Conservation (phyloP, 2,329 filamentous ascomycete species). For the Bertia moriformis region DNA sequence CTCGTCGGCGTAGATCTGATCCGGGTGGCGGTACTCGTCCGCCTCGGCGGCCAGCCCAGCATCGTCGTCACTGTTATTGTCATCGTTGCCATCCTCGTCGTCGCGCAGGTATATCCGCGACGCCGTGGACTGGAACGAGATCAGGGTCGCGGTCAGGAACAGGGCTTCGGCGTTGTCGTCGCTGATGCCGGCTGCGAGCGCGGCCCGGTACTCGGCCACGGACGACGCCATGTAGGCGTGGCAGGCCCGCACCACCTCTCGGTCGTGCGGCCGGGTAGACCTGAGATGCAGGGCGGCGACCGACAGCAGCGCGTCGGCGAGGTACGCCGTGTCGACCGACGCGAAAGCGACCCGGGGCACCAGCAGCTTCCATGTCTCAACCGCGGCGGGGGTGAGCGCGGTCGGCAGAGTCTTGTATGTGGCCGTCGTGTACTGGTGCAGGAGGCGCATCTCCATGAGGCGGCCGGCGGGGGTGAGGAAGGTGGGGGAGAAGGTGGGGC, state of each 20-base stretch:
- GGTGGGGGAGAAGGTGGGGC: neutral
- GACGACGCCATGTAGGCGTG: constrained; percentile 53
- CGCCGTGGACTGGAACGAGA: constrained; percentile 54
- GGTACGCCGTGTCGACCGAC: constrained; percentile 32
- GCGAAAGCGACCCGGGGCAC: constrained; percentile 47
- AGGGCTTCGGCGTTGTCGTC: constrained; percentile 45
- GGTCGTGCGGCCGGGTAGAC: constrained; percentile 38
- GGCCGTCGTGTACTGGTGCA: constrained; percentile 49
- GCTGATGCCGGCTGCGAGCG: constrained; percentile 39
- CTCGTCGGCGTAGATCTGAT: constrained; percentile 18
- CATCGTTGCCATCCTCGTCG: constrained; percentile 1
- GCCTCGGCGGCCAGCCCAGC: too few species aligned
- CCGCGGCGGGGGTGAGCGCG: constrained; percentile 31
- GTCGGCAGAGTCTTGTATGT: constrained; percentile 43
- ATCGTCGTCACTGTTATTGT: too few species aligned
- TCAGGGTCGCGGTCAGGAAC: constrained; percentile 46
- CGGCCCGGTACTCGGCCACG: constrained; percentile 41
- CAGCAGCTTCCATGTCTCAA: constrained; percentile 42
- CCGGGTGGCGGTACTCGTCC: constrained; percentile 3
- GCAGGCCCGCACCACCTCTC: constrained; percentile 42
- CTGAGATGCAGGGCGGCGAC: constrained; percentile 50
- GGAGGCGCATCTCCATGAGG: constrained; percentile 43
- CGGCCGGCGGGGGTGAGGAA: constrained; percentile 19
- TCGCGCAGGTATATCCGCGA: constrained; percentile 46
- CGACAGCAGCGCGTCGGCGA: constrained; percentile 49